Percentiles rank a stretch among this genome's conserved stretches.
Conservation (phyloP, 352 stramenopile genomes). For the Globisporangium polare region DNA sequence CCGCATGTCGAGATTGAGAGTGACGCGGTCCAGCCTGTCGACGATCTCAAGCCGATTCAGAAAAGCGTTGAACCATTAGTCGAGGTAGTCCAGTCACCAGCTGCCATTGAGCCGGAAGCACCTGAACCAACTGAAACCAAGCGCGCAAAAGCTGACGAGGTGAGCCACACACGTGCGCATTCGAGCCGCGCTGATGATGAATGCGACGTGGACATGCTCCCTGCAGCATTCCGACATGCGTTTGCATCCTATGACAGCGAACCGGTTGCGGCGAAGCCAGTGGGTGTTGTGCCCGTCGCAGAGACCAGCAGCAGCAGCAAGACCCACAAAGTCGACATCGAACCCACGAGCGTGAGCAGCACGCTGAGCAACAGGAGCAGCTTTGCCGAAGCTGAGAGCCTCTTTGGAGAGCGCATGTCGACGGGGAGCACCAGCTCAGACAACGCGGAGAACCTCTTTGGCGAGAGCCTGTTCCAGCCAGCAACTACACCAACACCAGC, state of each 20-base stretch:
- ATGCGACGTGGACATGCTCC: background rate
- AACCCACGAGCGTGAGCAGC: background rate
- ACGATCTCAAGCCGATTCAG: background rate
- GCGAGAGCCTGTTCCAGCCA: slow-evolving; percentile 22
- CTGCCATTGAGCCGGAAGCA: background rate
- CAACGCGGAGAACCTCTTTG: slow-evolving; percentile 50
- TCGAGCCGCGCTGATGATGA: background rate
- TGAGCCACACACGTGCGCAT: background rate
- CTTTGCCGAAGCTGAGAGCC: slow-evolving; percentile 13
- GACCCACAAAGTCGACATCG: background rate
- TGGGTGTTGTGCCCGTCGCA: background rate
- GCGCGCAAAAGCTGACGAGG: background rate
- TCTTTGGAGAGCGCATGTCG: slow-evolving; percentile 21
- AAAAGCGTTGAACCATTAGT: background rate
- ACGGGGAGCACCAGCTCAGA: slow-evolving; percentile 23
- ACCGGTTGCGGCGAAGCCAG: background rate
- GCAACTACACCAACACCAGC: background rate
- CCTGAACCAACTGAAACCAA: background rate
- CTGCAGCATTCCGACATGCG: slow-evolving; percentile 9
- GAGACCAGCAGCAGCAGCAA: background rate
- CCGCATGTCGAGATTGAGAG: background rate
- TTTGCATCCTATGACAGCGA: slow-evolving; percentile 5
- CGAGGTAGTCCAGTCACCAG: background rate
- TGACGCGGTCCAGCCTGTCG: background rate
- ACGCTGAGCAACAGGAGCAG: background rate